Base-by-base conservation (phyloP, 164 flowering plant species). In the Annona squamosa region DNA sequence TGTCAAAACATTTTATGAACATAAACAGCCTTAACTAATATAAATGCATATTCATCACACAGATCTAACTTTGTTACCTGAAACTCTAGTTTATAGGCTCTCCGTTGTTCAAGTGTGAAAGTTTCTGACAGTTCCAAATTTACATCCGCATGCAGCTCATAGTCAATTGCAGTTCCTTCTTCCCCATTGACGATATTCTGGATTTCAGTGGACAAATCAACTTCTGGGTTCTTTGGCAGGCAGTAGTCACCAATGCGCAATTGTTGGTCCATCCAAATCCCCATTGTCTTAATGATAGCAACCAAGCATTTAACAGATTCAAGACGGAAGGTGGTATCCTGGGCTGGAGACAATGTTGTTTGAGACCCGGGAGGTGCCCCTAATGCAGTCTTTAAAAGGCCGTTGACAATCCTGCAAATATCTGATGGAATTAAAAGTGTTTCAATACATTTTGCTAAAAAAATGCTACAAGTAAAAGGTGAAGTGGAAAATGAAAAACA, bases 351-450 rank as follows among this genome's bases (percentile, higher is more conserved):
- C 85, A 96, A 80, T 9, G 93, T 88, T 74, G 99, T 88, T 3
- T 88, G 81, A 41, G 98, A 93, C 76, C 98, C 99, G 79, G 97
- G 75, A 48, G 99, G 93, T n/a, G 95, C 97, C 69, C 99, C 99
- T 74, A 91, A 81, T 65, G 97, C 97, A 80, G 99, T 96, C 85
- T 92, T 93, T 68, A 90, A 80, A 79, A 96, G 99, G 76, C 98
- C 99, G 78, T 93, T 96, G 73, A 93, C 97, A 83, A 83, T 90
- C 98, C 99, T 96, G 98, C 91, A 89, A 88, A 85, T 82, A 90
- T 89, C 95, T 91, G 89, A 89, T 76, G 88, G 90, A 89, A 88
- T 91, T 90, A 93, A 88, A 82, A 81, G 83, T 74, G 86, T 78
- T 88, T 84, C 82, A 87, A 90, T 82, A 90, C 80, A 86, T 80